Percentiles rank a stretch among this genome's conserved stretches.
These are phyloP conservation scores for Spencermartinsiella europaea DNA, from an alignment of 805 yeast genomes.

Conservation along the genomic window DNA sequence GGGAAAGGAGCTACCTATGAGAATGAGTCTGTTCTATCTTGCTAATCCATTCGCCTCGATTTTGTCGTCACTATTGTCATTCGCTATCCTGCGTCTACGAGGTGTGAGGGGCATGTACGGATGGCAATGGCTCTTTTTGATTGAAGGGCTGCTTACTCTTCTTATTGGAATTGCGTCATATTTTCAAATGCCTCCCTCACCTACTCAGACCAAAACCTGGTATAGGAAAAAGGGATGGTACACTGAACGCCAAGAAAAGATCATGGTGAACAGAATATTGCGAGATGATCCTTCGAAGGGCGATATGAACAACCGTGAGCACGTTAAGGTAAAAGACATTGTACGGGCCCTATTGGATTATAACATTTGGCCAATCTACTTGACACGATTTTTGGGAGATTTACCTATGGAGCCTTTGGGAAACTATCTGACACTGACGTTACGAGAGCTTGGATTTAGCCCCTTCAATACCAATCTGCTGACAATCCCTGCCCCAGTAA, in stretches of 20 bases:
- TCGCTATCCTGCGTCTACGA: conserved; percentile 49
- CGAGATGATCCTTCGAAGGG: conserved; percentile 65
- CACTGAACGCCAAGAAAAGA: conserved; percentile 51
- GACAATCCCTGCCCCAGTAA: conserved; percentile 33
- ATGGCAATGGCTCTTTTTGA: conserved; percentile 63
- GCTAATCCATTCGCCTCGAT: conserved; percentile 47
- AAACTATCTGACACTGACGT: conserved; percentile 44
- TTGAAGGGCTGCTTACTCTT: conserved; percentile 58
- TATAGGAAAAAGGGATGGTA: conserved; percentile 49
- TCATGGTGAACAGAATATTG: conserved; percentile 53
- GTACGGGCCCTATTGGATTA: conserved; percentile 42
- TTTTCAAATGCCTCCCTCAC: conserved; percentile 49
- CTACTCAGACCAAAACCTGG: conserved; percentile 47
- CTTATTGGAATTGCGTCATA: conserved; percentile 45
- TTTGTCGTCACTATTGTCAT: conserved; percentile 44
- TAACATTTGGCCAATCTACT: conserved; percentile 52
- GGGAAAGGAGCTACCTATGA: conserved; percentile 48
- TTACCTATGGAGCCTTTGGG: conserved; percentile 36
- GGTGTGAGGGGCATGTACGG: conserved; percentile 43
- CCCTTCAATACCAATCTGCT: conserved; percentile 50
- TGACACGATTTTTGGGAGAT: conserved; percentile 41
- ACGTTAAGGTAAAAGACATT: conserved; percentile 40
- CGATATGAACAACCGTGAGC: conserved; percentile 59
- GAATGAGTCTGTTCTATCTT: conserved; percentile 58
- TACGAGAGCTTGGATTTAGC: conserved; percentile 46